These are phyloP conservation scores for Microsporum audouinii DNA, from an alignment of 2,329 filamentous ascomycete species.

Conservation along the genomic window DNA sequence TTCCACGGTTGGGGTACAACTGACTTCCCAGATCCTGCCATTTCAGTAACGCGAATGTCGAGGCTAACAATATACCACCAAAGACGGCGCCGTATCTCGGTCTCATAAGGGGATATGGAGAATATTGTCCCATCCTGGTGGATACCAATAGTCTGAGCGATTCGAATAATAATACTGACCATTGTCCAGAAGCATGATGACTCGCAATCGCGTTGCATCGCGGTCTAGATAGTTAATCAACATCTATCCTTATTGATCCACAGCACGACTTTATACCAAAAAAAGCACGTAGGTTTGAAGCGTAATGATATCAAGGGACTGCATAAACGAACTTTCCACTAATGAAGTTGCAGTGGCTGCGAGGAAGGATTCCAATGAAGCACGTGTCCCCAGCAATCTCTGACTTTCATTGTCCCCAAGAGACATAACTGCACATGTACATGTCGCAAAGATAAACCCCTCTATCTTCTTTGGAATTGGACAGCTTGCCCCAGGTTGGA, in stretches of 20 bases:
- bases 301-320: slow-evolving; percentile 33
- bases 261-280: slow-evolving; percentile 19
- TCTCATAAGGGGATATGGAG: slow-evolving; percentile 43
- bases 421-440: slow-evolving; percentile 19
- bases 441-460: slow-evolving; percentile 21
- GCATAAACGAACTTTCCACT: slow-evolving; percentile 33
- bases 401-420: slow-evolving; percentile 28
- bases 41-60: slow-evolving; percentile 57
- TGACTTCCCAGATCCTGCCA: slow-evolving; percentile 41
- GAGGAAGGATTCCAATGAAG: background rate
- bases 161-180: slow-evolving; percentile 54
- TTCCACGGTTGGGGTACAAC: background rate
- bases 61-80: slow-evolving; percentile 64
- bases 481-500: background rate
- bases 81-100: slow-evolving; percentile 57
- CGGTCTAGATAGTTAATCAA: background rate
- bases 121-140: slow-evolving; percentile 48
- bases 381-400: slow-evolving; percentile 21
- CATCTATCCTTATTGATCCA: background rate
- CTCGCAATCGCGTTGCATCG: background rate
- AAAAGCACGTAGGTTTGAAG: slow-evolving; percentile 37
- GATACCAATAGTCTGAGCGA: slow-evolving; percentile 58
- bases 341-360: background rate
- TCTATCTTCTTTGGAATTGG: background rate
- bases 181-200: slow-evolving; percentile 20